Percentiles rank a stretch among this genome's conserved stretches.
phyloP scores from a whole-genome alignment of 805 yeast genomes.

The Barnettozyma californica region DNA sequence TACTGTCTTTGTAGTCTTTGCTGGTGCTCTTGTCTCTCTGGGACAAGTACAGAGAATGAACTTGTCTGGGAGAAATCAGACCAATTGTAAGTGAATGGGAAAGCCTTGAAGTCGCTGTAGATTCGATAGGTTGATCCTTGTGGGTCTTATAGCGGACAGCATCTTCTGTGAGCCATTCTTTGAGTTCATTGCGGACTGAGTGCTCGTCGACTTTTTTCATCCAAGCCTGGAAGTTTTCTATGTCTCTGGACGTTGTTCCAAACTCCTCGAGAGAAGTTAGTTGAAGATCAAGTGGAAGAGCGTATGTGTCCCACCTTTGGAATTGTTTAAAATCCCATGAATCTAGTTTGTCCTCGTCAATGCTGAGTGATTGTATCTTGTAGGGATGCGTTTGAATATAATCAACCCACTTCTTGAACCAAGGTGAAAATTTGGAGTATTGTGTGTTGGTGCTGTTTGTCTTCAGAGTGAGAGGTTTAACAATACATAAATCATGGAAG shows the following conservation, averaged over 20 bases:
- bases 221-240: not conserved
- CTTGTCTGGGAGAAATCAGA: conserved; percentile 36
- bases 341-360: conserved; percentile 10
- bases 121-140: conserved; percentile 14
- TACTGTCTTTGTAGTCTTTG: conserved; percentile 29
- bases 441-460: conserved; percentile 38
- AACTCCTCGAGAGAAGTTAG: conserved; percentile 10
- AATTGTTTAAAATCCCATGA: conserved; percentile 8
- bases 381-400: conserved; percentile 21
- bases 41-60: conserved; percentile 27
- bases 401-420: conserved; percentile 40
- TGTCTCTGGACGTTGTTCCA: conserved; percentile 5
- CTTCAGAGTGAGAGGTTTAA: conserved; percentile 34
- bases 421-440: conserved; percentile 43
- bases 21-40: conserved; percentile 25
- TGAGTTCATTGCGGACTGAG: not conserved
- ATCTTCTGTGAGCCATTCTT: conserved; percentile 3
- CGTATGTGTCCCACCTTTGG: conserved; percentile 13
- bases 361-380: not conserved
- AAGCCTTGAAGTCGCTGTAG: conserved; percentile 32
- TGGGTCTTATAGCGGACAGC: conserved; percentile 2
- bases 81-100: conserved; percentile 45
- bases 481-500: conserved; percentile 39
- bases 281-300: conserved; percentile 18
- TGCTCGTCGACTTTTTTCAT: not conserved